Base-by-base conservation (phyloP, 1,139 yeast species). In the Pichia sp. region DNA sequence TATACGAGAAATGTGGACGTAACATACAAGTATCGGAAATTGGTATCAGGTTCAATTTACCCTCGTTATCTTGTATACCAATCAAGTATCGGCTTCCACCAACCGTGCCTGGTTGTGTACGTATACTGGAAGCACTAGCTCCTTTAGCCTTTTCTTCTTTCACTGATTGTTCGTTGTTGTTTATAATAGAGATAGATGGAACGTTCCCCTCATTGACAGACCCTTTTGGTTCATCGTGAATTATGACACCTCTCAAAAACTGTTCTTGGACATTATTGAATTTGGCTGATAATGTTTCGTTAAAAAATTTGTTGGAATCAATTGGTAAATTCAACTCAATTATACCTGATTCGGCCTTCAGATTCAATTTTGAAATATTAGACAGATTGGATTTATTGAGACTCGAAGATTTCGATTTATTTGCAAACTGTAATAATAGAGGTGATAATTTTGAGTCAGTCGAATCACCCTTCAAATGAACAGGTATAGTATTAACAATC, bases 1-100 rank as follows among this genome's bases (percentile, higher is more conserved):
- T 77, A 59, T 88, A 85, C 52, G 73, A 75, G 66, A 92, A 87
- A 50, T 77, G 75, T 2, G 97, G 94, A 56, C 96, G 73, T 51
- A 92, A 62, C 62, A 90, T 97, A 0, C 84, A 78, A 0, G 85
- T 77, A 28, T 80, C 72, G 42, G 77, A 75, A 2, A 88, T 69
- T 0, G 94, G 87, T 1, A 78, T 65, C 50, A 90, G 62, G 42
- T 85, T 80, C 16, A 88, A 60, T 53, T 74, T 78, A 1, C 76
- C 76, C 41, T 73, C 66, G 40, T 65, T 61, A 36, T 44, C 52
- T 41, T 44, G 44, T 23, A 46, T 32, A 2, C 49, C 45, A 16
- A 46, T 31, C 9, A 49, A 36, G 41, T 51, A 51, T 39, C 49
- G 46, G 34, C 50, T 49, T 16, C 54, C 54, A 16, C 54, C 54